Evolutionary conservation across 805 yeast genomes (phyloP), one percentile per base, ranked within the genome.

Genomic region (Cephaloascus fragrans): DNA sequence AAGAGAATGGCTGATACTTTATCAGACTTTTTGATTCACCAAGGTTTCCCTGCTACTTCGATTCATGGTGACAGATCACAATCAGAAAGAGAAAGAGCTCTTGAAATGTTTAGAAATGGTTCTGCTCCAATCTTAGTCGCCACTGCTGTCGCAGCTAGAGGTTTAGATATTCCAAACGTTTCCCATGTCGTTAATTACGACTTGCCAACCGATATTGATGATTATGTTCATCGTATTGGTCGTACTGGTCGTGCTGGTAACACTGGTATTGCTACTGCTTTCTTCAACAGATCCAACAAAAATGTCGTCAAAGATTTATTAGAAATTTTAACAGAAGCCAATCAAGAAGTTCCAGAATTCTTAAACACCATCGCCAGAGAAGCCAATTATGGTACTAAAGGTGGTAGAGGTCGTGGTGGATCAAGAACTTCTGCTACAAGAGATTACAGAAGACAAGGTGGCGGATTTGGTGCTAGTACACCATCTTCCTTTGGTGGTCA

Each of bases 211-310:
- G 97, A 93, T 64, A 84, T 93, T 56, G 98, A 93, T 65, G 98
- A 93, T 67, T 93, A 93, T 61, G 98, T 93, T 43, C 98, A 93
- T 73, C 85, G 98, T 73, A 93, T 93, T 61, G 98, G 98, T 78
- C 90, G 98, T 80, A 93, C 99, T 58, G 99, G 98, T 69, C 93
- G 99, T 80, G 99, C 99, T 56, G 98, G 98, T 77, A 93, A 93
- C 72, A 80, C 83, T 46, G 99, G 99, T 84, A 74, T 85, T 53
- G 97, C 99, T 48, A 89, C 97, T 50, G 95, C 99, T 38, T 93
- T 93, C 73, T 86, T 93, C 70, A 93, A 93, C 83, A 84, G 97
- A 71, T 83, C 83, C 62, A 93, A 88, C 78, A 78, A 75, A 58
- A 88, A 88, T 58, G 74, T 94, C 54, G 90, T 78, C 49, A 85